Percentiles rank a stretch among this genome's conserved stretches.
These are phyloP conservation scores for Thraustochytrium striatum DNA, from an alignment of 352 stramenopile genomes.

Conservation along the genomic window DNA sequence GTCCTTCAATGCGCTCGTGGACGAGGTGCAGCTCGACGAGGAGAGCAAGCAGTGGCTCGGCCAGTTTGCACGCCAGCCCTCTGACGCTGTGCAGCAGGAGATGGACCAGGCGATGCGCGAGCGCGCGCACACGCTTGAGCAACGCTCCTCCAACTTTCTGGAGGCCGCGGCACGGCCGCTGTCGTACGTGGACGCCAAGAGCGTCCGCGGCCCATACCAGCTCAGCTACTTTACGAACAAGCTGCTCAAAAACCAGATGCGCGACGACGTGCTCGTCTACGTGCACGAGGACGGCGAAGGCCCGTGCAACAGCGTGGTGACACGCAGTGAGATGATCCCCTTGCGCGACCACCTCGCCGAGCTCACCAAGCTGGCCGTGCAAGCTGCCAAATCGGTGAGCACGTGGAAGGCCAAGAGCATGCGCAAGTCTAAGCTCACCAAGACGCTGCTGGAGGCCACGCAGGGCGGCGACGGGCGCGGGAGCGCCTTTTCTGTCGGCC, in stretches of 20 bases:
- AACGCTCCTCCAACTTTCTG: background rate
- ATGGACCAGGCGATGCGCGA: background rate
- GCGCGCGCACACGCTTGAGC: background rate
- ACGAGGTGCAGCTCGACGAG: slow-evolving; percentile 13
- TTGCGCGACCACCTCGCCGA: background rate
- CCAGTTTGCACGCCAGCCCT: background rate
- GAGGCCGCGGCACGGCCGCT: background rate
- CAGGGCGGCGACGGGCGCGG: too few relatives aligned
- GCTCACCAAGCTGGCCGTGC: background rate
- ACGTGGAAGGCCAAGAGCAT: background rate
- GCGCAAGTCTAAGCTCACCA: too few relatives aligned
- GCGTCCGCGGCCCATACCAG: background rate
- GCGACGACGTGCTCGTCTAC: background rate
- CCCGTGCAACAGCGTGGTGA: background rate
- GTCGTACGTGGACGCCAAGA: background rate
- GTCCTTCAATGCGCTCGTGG: slow-evolving; percentile 28
- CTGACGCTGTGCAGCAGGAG: background rate
- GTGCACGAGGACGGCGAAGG: background rate
- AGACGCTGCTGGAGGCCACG: too few relatives aligned
- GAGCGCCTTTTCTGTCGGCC: too few relatives aligned
- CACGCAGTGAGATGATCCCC: background rate
- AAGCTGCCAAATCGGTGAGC: background rate
- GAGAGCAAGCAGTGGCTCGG: slow-evolving; percentile 17
- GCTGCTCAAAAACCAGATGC: slow-evolving; percentile 9
- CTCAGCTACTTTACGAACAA: background rate